These are phyloP conservation scores for Anisodus tanguticus DNA, from an alignment of 257 asterid genomes.

Conservation along the genomic window DNA sequence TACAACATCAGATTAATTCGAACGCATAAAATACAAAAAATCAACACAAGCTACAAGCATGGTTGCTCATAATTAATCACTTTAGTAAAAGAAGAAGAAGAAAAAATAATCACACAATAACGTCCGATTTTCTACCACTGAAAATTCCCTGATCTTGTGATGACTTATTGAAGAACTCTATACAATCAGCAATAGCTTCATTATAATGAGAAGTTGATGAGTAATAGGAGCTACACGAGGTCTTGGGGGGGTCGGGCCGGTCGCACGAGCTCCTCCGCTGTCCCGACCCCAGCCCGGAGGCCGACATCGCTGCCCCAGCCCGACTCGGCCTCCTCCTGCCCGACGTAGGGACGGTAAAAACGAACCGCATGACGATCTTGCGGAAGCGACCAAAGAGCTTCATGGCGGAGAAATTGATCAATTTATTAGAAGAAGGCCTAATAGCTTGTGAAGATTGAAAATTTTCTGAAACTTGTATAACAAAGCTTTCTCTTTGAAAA, in stretches of 20 bases:
- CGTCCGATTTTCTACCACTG: slow-evolving; percentile 48
- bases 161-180: slow-evolving; percentile 48
- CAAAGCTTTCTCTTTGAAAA: slow-evolving; percentile 33
- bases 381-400: slow-evolving; percentile 36
- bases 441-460: not conserved
- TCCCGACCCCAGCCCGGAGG: not conserved
- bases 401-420: slow-evolving; percentile 34
- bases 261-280: slow-evolving; percentile 31
- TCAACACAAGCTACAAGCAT: slow-evolving; percentile 22
- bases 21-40: not conserved
- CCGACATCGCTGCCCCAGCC: not conserved
- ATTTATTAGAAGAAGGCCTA: slow-evolving; percentile 27
- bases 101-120: slow-evolving; percentile 33
- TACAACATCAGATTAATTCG: not conserved
- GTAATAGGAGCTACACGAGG: slow-evolving; percentile 36
- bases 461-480: slow-evolving; percentile 18
- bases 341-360: slow-evolving; percentile 12
- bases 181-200: slow-evolving; percentile 43
- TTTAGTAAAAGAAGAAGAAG: not conserved
- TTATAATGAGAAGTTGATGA: slow-evolving; percentile 36
- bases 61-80: slow-evolving; percentile 4
- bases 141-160: slow-evolving; percentile 43
- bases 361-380: slow-evolving; percentile 31
- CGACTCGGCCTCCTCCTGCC: not conserved
- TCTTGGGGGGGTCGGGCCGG: slow-evolving; percentile 30